Percentiles rank a stretch among this genome's conserved stretches.
phyloP scores from a whole-genome alignment of 306 rosid species.

The Sicyos edulis region DNA sequence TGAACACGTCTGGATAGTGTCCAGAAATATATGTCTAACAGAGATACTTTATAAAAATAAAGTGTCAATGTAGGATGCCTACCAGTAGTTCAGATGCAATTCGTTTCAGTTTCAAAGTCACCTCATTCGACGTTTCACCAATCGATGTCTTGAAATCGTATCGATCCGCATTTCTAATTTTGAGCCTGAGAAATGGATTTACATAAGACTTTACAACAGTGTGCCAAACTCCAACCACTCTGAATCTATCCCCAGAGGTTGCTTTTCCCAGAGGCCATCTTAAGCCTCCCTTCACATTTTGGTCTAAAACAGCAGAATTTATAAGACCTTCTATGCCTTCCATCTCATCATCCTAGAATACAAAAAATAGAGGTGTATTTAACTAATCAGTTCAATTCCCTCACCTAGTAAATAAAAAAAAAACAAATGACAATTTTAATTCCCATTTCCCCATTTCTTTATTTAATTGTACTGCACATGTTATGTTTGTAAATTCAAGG shows the following conservation, averaged over 20 bases:
- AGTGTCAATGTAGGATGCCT: not conserved
- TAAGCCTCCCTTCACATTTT: constrained; percentile 54
- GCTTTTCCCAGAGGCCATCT: constrained; percentile 53
- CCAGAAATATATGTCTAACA: too few species aligned
- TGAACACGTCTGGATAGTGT: too few species aligned
- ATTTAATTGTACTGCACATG: not conserved
- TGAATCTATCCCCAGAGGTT: constrained; percentile 33
- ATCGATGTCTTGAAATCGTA: constrained; percentile 32
- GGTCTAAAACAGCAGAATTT: constrained; percentile 39
- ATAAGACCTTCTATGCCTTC: constrained; percentile 36
- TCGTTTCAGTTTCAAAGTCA: constrained; percentile 30
- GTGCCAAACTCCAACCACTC: constrained; percentile 40
- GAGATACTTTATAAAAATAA: too few species aligned
- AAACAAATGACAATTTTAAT: not conserved
- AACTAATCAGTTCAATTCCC: not conserved
- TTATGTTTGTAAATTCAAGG: not conserved
- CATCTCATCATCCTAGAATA: constrained; percentile 48
- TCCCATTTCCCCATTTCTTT: not conserved
- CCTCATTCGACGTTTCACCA: constrained; percentile 43
- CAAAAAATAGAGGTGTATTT: not conserved
- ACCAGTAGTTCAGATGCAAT: constrained; percentile 33
- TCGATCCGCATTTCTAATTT: constrained; percentile 41
- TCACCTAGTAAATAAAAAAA: not conserved
- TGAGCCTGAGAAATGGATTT: constrained; percentile 33
- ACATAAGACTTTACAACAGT: constrained; percentile 25